Percentiles rank a stretch among this genome's conserved stretches.
Conservation (phyloP, 2,329 filamentous ascomycete species). For the Dryadomyces quercus-mongolicae region DNA sequence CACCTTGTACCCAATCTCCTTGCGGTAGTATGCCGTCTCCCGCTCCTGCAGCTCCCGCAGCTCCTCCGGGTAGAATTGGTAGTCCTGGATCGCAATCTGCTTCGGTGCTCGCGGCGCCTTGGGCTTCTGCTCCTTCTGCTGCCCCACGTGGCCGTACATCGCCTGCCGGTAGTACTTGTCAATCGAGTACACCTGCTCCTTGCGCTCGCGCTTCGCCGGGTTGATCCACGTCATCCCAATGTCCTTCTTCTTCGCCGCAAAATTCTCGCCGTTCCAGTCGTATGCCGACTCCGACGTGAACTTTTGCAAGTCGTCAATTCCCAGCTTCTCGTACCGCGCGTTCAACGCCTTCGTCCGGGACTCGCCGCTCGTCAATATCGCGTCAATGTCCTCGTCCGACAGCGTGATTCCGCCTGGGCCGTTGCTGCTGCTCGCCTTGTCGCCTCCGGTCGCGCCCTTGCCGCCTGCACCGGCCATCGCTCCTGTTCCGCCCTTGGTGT, state of each 20-base stretch:
- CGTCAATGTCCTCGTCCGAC: conserved; percentile 84
- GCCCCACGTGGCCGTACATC: conserved; percentile 63
- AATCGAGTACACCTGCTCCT: conserved; percentile 96
- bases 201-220: conserved; percentile 93
- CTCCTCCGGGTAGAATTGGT: conserved; percentile 85
- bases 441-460: conserved; percentile 15
- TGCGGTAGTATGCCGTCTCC: conserved; percentile 90
- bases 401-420: conserved; percentile 45
- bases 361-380: conserved; percentile 76
- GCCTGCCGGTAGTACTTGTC: conserved; percentile 97
- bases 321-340: conserved; percentile 90
- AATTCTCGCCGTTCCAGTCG: conserved; percentile 97
- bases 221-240: conserved; percentile 93
- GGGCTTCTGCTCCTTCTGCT: conserved; percentile 73
- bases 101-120: conserved; percentile 94
- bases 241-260: conserved; percentile 81
- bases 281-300: conserved; percentile 97
- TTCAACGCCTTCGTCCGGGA: conserved; percentile 81
- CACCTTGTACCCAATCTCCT: conserved; percentile 92
- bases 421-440: conserved; percentile 53
- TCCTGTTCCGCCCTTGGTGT: conserved; percentile 55
- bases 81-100: conserved; percentile 85
- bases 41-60: conserved; percentile 87
- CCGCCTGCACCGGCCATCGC: conserved; percentile 37
- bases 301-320: conserved; percentile 93